Conservation (phyloP, 768 basidiomycete species). For the Boletus huronensis region DNA sequence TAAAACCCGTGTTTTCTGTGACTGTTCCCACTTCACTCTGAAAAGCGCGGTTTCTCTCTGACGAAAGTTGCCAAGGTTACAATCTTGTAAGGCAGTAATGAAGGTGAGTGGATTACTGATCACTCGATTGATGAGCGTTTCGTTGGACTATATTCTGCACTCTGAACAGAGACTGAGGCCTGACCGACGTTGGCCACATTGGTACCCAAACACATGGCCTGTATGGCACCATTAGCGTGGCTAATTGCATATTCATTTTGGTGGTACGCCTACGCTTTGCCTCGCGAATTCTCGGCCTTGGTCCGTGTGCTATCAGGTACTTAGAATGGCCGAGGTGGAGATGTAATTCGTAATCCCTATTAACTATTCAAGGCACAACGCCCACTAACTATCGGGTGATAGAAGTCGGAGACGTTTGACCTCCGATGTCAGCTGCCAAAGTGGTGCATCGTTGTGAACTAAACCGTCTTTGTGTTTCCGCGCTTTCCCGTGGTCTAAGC, state of each 20-base stretch:
- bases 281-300: neutral
- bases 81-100: neutral
- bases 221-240: neutral
- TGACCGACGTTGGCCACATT: neutral
- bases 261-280: neutral
- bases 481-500: slow-evolving; percentile 2
- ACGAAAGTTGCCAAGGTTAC: neutral
- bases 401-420: slow-evolving; percentile 24
- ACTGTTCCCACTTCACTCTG: neutral
- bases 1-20: neutral
- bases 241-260: neutral
- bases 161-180: neutral
- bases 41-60: neutral
- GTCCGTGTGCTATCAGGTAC: neutral
- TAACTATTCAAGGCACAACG: neutral
- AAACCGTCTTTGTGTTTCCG: neutral
- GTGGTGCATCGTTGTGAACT: neutral
- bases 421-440: slow-evolving; percentile 19
- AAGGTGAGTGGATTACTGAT: neutral
- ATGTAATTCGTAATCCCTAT: neutral
- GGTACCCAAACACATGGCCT: neutral
- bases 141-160: neutral
- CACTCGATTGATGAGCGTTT: neutral
- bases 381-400: slow-evolving; percentile 9
- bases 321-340: neutral